Evolutionary conservation across 192 early-diverging fungal species (phyloP), one percentile per base, ranked within the genome.

Genomic region (Linnemannia zychae): DNA sequence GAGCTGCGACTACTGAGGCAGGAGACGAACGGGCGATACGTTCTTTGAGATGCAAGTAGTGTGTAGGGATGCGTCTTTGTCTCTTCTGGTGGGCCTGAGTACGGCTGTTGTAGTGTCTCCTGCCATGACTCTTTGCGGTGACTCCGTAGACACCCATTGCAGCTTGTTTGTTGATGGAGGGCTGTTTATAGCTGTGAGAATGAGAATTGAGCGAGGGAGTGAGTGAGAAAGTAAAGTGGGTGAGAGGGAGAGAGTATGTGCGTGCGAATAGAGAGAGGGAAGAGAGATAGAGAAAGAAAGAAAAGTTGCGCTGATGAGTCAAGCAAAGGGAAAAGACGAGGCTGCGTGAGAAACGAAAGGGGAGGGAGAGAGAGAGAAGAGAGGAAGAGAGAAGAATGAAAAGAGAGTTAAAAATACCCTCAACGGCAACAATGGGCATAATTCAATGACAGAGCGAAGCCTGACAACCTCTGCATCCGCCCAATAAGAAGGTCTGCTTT

Each of bases 31-130:
- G 79, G 37, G 79, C 67, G n/a, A 81, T 71, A 36, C 73, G 72
- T 73, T 81, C 67, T 48, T 81, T 74, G 50, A 75, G 79, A 1
- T 67, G 79, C 46, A 71, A 18, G 33, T 75, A 75, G 4, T 74
- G 67, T 18, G 66, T 7, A 18, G 73, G 67, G 22, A 75, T 18
- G 33, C 52, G 49, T 12, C 28, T 3, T 47, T 78, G 28, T 63
- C 28, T 63, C 57, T 24, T 71, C 20, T 33, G 57, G 60, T 34
- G 65, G 75, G 9, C 4, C 40, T 44, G 40, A 44, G 40, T 6
- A 44, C 7, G 60, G 33, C n/a, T n/a, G n/a, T 48, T 4, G 33
- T 11, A 5, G 16, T 65, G 49, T 38, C 38, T 57, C 49, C 66
- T 31, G 46, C 47, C 17, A 48, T 33, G 70, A 71, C 70, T 47